These are phyloP conservation scores for Paraphaeosphaeria sporulosa DNA, from an alignment of 2,329 filamentous ascomycete genomes.

Conservation along the genomic window DNA sequence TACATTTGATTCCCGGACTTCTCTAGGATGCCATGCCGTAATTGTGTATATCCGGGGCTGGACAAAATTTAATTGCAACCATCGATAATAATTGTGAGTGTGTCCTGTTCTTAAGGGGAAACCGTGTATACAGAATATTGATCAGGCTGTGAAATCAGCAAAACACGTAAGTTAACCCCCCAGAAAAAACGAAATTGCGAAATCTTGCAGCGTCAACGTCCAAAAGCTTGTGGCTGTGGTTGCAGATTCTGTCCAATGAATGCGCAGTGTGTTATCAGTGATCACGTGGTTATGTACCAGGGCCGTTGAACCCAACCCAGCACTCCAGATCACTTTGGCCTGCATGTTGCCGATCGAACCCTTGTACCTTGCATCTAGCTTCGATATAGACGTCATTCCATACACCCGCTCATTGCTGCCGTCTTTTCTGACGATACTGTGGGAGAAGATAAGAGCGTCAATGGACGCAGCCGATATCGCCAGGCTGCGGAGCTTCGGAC, in stretches of 20 bases:
- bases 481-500: no score
- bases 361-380: neutral
- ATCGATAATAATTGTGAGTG: no score
- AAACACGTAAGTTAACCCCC: no score
- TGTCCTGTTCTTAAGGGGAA: no score
- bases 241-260: neutral
- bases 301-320: neutral
- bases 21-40: no score
- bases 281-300: neutral
- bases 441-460: neutral
- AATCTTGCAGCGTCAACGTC: neutral
- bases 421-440: neutral
- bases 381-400: neutral
- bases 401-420: neutral
- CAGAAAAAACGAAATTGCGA: neutral
- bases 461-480: neutral
- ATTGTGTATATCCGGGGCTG: no score
- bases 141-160: no score
- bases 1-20: neutral
- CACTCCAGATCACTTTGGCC: neutral
- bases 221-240: neutral
- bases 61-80: no score
- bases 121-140: no score
- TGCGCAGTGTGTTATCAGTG: conserved; percentile 1
- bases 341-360: neutral